Conservation (phyloP, 768 basidiomycete genomes). For the Lactarius psammicola region DNA sequence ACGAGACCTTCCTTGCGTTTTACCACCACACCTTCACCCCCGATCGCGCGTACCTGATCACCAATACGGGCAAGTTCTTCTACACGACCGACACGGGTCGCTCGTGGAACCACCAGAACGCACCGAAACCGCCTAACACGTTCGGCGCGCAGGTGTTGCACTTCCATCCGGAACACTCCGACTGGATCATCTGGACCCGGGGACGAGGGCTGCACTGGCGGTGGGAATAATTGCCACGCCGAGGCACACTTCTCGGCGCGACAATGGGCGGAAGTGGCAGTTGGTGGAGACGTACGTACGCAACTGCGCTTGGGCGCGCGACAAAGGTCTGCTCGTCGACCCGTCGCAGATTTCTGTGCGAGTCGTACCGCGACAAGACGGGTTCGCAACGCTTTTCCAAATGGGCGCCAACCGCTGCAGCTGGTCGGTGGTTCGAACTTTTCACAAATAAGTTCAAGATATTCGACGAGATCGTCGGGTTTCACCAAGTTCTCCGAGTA, state of each 20-base stretch:
- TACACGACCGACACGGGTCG: slow-evolving; percentile 83
- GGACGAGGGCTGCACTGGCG: slow-evolving; percentile 56
- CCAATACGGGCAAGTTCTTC: slow-evolving; percentile 57
- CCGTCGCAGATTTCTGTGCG: slow-evolving; percentile 89
- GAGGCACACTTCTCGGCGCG: slow-evolving; percentile 68
- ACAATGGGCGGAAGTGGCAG: slow-evolving; percentile 79
- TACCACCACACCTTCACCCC: slow-evolving; percentile 78
- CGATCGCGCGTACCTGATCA: slow-evolving; percentile 91
- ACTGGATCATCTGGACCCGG: slow-evolving; percentile 91
- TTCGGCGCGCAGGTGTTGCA: slow-evolving; percentile 75
- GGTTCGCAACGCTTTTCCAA: slow-evolving; percentile 68
- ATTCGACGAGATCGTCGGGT: slow-evolving; percentile 89
- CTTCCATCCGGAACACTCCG: slow-evolving; percentile 79
- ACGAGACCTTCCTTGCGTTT: slow-evolving; percentile 72
- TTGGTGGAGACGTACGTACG: slow-evolving; percentile 81
- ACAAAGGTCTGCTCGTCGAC: slow-evolving; percentile 74
- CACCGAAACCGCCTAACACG: slow-evolving; percentile 74
- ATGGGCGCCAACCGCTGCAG: slow-evolving; percentile 60
- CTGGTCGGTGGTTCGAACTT: slow-evolving; percentile 75
- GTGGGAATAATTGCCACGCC: slow-evolving; percentile 59
- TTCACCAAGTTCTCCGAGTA: slow-evolving; percentile 97
- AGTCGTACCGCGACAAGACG: slow-evolving; percentile 77
- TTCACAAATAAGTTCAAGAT: slow-evolving; percentile 69
- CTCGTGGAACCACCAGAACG: slow-evolving; percentile 56
- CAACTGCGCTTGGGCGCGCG: slow-evolving; percentile 91